A percentile compares a stretch with the other conserved stretches of the same genome.
Evolutionary conservation across 202 grass and related monocot genomes (phyloP).

Genomic region (Cymbopogon flexuosus): DNA sequence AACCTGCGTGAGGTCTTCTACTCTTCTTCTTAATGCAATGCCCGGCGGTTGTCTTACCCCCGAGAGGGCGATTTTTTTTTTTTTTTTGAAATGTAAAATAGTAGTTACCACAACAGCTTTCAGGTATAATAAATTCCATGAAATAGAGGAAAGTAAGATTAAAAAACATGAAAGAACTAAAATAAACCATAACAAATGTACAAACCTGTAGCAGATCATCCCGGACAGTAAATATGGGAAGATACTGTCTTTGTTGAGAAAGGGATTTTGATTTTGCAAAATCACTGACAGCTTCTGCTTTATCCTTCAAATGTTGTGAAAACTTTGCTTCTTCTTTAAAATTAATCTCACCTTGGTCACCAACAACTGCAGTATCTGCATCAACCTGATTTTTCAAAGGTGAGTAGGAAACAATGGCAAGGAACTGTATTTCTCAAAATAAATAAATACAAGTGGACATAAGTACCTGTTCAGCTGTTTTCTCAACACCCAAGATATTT

Average conservation of each 20-base stretch:
- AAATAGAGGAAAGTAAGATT: neutral
- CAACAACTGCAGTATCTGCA: conserved; percentile 90
- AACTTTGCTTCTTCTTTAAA: conserved; percentile 97
- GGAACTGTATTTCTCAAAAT: neutral
- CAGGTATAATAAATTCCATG: conserved; percentile 7
- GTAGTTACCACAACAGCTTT: conserved; percentile 5
- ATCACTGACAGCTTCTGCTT: conserved; percentile 92
- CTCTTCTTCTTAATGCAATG: neutral
- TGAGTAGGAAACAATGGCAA: neutral
- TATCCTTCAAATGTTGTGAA: conserved; percentile 84
- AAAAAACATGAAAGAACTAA: neutral
- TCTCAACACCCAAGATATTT: conserved; percentile 96
- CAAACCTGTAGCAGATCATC: conserved; percentile 90
- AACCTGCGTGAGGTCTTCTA: neutral
- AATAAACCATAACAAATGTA: neutral
- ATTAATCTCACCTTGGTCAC: conserved; percentile 94
- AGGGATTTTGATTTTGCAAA: conserved; percentile 95
- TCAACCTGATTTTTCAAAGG: conserved; percentile 61
- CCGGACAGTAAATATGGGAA: conserved; percentile 93
- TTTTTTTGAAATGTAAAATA: neutral
- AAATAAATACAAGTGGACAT: neutral
- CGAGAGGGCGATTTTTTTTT: neutral
- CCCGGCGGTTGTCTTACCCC: neutral
- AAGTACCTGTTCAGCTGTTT: conserved; percentile 81
- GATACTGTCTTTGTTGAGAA: conserved; percentile 95